Conservation (phyloP, 164 flowering plant genomes). For the Magnolia sinica region DNA sequence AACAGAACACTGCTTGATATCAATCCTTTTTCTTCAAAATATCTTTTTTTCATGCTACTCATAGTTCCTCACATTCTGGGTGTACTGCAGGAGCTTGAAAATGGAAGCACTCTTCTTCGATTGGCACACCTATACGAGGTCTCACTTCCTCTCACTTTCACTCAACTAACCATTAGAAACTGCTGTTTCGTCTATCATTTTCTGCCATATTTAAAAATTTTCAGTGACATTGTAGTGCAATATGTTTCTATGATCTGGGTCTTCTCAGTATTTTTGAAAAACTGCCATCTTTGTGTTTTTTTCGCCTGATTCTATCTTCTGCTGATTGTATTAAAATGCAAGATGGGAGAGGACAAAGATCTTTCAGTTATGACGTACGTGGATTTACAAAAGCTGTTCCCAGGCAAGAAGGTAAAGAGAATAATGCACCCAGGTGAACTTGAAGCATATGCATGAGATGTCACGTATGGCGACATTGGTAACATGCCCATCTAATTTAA, state of each 20-base stretch:
- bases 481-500: not conserved
- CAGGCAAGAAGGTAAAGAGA: conserved; percentile 60
- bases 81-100: conserved; percentile 65
- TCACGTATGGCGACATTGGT: not conserved
- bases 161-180: not conserved
- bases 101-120: conserved; percentile 81
- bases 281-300: not conserved
- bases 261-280: not conserved
- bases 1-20: not conserved
- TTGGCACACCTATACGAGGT: conserved; percentile 96
- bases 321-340: conserved; percentile 3
- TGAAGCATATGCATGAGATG: not conserved
- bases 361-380: conserved; percentile 56
- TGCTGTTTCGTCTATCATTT: not conserved
- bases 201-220: not conserved
- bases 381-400: conserved; percentile 70
- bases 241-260: not conserved
- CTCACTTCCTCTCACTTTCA: not conserved
- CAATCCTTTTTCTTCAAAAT: not conserved
- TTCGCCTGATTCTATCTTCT: not conserved
- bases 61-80: not conserved
- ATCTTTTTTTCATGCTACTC: not conserved
- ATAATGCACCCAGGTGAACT: not conserved
- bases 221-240: too few relatives aligned
- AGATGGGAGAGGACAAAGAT: conserved; percentile 81